Base-by-base conservation (phyloP, 495 filamentous ascomycete species). In the Oidiodendron maius region DNA sequence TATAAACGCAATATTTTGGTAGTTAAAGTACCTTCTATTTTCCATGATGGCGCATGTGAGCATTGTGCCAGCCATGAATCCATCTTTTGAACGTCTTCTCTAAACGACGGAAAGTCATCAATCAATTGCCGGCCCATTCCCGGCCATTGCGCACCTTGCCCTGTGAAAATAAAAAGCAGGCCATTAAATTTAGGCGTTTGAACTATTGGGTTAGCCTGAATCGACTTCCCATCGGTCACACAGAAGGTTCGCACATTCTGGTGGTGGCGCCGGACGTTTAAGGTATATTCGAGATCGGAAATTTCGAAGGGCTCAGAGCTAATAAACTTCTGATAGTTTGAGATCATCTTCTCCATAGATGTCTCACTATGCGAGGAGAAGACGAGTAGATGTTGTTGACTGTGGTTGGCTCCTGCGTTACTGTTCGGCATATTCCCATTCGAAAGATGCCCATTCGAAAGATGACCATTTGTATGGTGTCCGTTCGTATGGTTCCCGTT, bases 81-180 rank as follows among this genome's bases (percentile, higher is more conserved):
- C 32, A 47, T 47, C 9, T 16, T 22, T 23, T 5, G 5, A 18
- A 47, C 39, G 25, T 36, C 30, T 15, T 57, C 15, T 3, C 35
- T 37, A 18, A 46, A 46, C n/a, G 43, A 35, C 3, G 34, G 16
- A 34, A 35, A 34, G 28, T 34, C 28, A 9, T 9, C 51, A 30
- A 17, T 77, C 63, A 52, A 75, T 75, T 1, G 71, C 67, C 2
- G 45, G 53, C 76, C 77, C 77, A 81, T 81, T 26, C 66, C 72
- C 24, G 69, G 53, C 76, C 75, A 81, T 50, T 81, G 76, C 3
- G 50, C 47, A 4, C 51, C 47, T 16, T 57, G 54, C 3, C 54
- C 54, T 13, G 44, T 53, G 20, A 57, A 57, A 4, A 50, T 28
- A 28, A 57, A 55, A 71, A 78, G 11, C 61, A 47, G 3, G 1